phyloP scores from a whole-genome alignment of 768 basidiomycete species.

The Suillus americanus region DNA sequence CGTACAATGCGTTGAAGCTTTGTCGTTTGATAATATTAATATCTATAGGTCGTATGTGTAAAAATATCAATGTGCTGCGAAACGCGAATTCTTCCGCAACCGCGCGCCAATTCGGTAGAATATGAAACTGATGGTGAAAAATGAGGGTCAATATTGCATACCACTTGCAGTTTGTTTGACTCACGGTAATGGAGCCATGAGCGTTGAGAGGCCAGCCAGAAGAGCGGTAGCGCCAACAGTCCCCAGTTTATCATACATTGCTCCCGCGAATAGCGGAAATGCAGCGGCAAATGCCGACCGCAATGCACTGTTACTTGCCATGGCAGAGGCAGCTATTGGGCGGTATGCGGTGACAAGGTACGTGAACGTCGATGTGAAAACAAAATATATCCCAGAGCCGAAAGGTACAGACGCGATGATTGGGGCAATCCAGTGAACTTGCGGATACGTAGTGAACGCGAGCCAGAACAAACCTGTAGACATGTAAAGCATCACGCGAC shows the following conservation, averaged over 20 bases:
- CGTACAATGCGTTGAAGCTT: not conserved
- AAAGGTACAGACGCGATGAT: constrained; percentile 46
- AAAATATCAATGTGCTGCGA: constrained; percentile 30
- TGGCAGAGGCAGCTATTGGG: constrained; percentile 56
- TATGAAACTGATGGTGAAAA: constrained; percentile 37
- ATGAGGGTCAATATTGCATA: not conserved
- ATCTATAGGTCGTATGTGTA: not conserved
- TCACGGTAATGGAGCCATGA: constrained; percentile 64
- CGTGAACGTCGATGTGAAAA: constrained; percentile 69
- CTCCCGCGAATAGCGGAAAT: constrained; percentile 53
- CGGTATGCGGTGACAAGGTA: constrained; percentile 53
- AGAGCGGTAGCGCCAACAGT: constrained; percentile 72
- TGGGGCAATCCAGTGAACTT: constrained; percentile 48
- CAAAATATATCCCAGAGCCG: constrained; percentile 57
- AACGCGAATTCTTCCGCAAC: constrained; percentile 43
- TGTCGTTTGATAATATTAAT: not conserved
- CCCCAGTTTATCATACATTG: constrained; percentile 54
- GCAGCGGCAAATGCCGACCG: constrained; percentile 47
- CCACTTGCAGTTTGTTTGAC: constrained; percentile 19
- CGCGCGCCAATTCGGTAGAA: constrained; percentile 48
- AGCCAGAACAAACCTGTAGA: constrained; percentile 48
- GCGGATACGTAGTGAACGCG: constrained; percentile 51
- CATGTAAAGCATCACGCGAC: not conserved
- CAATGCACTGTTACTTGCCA: constrained; percentile 63
- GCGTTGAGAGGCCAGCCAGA: constrained; percentile 60